Evolutionary conservation across 306 rosid species (phyloP), one percentile per base, ranked within the genome.

Genomic region (Medicago arabica): DNA sequence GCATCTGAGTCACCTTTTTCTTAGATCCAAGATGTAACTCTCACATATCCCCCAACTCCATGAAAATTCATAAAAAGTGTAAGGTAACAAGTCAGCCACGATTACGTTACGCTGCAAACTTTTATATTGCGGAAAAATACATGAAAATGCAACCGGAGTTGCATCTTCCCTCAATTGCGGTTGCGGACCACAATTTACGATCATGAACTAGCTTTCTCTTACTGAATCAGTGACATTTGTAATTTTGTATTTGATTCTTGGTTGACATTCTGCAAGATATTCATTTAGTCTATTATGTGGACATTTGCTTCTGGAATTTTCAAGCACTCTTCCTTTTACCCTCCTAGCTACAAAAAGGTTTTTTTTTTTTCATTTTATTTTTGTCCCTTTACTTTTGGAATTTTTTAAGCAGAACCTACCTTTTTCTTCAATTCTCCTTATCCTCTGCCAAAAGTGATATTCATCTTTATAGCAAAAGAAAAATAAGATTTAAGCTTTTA

Each of bases 321-420:
- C 51, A 85, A 59, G 72, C 58, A 71, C 69, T 43, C 72, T 67
- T 36, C 68, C 69, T 62, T 21, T 67, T 47, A 44, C 72, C 81
- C 72, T 55, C 55, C n/a, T n/a, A n/a, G n/a, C n/a, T 58, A 9
- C 69, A 50, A 72, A 41, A 58, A 64, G 82, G 1, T 21, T 28
- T 28, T 28, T 79, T 18, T 81, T 80, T 77, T 81, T 72, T 74
- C 84, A 72, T 83, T 79, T 83, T 79, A 85, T 71, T 85, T 84
- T 85, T 90, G 94, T 83, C 91, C 83, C 78, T 82, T 83, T 85
- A 74, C 86, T 67, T 75, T 86, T 87, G 88, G 93, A 87, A 69
- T 58, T 80, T 75, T 76, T 60, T 65, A 81, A 81, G 58, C 77
- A 79, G 74, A 77, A 85, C 79, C 78, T 73, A 69, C 53, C 72